Evolutionary conservation across 2,329 filamentous ascomycete species (phyloP), one percentile per base, ranked within the genome.

Genomic region (Xylariaceae sp.): DNA sequence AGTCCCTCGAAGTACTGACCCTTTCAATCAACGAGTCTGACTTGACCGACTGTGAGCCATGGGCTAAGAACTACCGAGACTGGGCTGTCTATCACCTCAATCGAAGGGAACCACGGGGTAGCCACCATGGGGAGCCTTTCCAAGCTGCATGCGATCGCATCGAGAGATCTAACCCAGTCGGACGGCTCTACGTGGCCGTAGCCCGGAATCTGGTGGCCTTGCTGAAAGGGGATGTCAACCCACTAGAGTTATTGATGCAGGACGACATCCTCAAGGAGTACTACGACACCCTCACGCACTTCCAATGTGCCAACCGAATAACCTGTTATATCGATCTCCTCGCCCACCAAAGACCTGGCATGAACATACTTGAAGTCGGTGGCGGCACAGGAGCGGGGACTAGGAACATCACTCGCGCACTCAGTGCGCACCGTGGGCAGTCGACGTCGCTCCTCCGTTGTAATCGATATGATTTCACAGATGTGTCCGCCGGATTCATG

Each of bases 301-400:
- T 38, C 17, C n/a, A 26, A 2, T 26, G 36, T 17, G 30, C 37
- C 2, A 18, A 11, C 4, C 32, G 44, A 26, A 33, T 41, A 12
- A 28, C 36, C 12, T 36, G 13, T 8, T 49, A 51, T 23, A 15
- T 50, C 2, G 40, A 50, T 14, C 30, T 50, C 1, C 31, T 50
- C 1, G 44, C 39, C 3, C 49, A 50, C 23, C 34, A 50, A 14
- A 36, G 12, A 1, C 36, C 44, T 3, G 41, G 40, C 3, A 29
- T 52, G 33, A 43, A 33, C 3, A 45, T 52, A 4, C 38, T 52
- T 9, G 49, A 52, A 19, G 17, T 52, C 1, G 49, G 49, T 9
- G 43, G 36, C 1, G 49, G 49, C 5, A 50, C 49, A 1, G 47
- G 43, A 2, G 21, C 32, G 0, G 43, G 32, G 3, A 46, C 44